A percentile compares a stretch with the other conserved stretches of the same genome.
Evolutionary conservation across 805 yeast species (phyloP).

Genomic region (Teunomyces kruisii): DNA sequence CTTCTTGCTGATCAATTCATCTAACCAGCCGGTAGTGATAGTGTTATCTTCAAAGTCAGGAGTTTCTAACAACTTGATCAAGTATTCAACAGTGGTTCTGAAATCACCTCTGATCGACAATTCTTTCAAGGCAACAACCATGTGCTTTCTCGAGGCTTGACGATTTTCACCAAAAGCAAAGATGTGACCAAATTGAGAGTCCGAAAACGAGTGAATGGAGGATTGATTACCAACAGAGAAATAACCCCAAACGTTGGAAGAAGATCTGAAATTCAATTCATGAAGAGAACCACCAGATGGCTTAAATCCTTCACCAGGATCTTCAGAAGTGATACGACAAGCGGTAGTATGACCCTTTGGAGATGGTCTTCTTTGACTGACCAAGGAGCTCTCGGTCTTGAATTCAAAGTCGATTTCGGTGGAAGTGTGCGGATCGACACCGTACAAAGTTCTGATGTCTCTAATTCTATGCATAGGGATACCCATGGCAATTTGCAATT

Average conservation of each 20-base stretch:
- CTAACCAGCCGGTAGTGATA: conserved; percentile 98
- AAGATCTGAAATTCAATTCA: conserved; percentile 94
- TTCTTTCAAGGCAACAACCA: conserved; percentile 98
- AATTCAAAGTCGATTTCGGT: conserved; percentile 91
- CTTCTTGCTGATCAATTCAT: conserved; percentile 88
- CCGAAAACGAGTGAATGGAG: conserved; percentile 95
- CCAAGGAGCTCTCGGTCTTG: conserved; percentile 64
- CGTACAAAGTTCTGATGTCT: conserved; percentile 90
- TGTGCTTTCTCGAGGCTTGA: conserved; percentile 95
- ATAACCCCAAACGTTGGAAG: conserved; percentile 99
- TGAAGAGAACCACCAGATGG: conserved; percentile 97
- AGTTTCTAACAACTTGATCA: conserved; percentile 92
- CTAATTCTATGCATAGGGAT: conserved; percentile 92
- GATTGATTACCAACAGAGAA: conserved; percentile 96
- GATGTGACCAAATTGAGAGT: conserved; percentile 98
- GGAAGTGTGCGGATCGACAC: conserved; percentile 92
- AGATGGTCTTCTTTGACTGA: conserved; percentile 84
- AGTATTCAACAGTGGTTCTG: conserved; percentile 95
- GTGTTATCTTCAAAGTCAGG: conserved; percentile 95
- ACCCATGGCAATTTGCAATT: conserved; percentile 99
- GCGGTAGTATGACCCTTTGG: conserved; percentile 99
- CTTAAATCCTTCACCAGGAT: conserved; percentile 98
- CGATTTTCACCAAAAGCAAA: conserved; percentile 99
- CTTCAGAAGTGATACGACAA: conserved; percentile 98
- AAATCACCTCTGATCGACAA: conserved; percentile 97